phyloP scores from a whole-genome alignment of 2,329 filamentous ascomycete species.

The Epicoccum nigrum region DNA sequence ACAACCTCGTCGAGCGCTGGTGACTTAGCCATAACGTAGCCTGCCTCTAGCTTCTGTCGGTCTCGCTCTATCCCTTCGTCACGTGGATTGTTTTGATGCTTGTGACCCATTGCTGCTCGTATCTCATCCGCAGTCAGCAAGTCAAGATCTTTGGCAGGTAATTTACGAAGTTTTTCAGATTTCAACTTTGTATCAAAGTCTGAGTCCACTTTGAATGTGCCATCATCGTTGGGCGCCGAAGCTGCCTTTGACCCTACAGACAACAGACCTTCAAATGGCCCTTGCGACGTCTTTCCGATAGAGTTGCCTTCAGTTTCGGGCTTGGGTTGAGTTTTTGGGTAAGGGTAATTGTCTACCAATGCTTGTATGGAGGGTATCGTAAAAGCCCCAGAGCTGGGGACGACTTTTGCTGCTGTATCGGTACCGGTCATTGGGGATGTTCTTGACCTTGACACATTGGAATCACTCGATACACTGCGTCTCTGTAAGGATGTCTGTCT shows the following conservation, averaged over 20 bases:
- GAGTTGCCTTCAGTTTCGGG: background rate
- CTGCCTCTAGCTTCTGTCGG: constrained; percentile 36
- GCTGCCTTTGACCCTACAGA: background rate
- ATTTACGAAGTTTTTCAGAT: constrained; percentile 37
- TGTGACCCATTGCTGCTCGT: constrained; percentile 51
- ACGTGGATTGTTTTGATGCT: constrained; percentile 12
- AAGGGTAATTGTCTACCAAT: constrained; percentile 12
- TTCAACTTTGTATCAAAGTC: constrained; percentile 18
- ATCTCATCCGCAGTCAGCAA: constrained; percentile 50
- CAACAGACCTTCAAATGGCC: background rate
- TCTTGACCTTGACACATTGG: background rate
- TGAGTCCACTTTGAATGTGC: background rate
- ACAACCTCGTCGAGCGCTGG: constrained; percentile 29
- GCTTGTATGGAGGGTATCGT: constrained; percentile 14
- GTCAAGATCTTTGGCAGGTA: constrained; percentile 50
- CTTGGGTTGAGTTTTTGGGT: background rate
- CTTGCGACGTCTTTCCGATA: background rate
- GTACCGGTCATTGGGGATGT: background rate
- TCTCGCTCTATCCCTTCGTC: constrained; percentile 22
- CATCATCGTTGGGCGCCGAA: too few relatives aligned
- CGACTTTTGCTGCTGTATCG: background rate
- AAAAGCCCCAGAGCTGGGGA: background rate
- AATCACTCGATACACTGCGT: constrained; percentile 4
- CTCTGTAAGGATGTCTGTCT: constrained; percentile 34
- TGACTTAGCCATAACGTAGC: constrained; percentile 26